A percentile compares a stretch with the other conserved stretches of the same genome.
phyloP scores from a whole-genome alignment of 768 basidiomycete species.

The Hericium rajendrae region DNA sequence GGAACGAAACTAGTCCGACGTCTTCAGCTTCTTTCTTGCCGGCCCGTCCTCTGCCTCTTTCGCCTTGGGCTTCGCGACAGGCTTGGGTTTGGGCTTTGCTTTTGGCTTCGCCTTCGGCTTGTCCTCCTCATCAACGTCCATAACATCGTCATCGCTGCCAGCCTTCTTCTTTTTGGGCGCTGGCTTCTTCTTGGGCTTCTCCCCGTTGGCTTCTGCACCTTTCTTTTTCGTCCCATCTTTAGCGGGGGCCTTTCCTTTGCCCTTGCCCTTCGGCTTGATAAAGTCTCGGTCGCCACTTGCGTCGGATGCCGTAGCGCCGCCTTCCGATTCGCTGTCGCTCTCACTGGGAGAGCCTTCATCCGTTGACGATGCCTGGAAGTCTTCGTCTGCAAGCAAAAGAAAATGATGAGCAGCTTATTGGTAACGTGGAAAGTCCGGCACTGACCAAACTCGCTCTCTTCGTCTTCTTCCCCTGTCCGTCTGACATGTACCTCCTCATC shows the following conservation, averaged over 20 bases:
- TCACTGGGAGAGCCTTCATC: conserved; percentile 86
- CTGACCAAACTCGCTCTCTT: conserved; percentile 69
- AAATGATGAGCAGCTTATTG: conserved; percentile 7
- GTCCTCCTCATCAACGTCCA: conserved; percentile 28
- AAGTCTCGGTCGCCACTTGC: conserved; percentile 72
- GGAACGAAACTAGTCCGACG: conserved; percentile 27
- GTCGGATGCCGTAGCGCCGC: conserved; percentile 74
- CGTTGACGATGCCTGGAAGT: conserved; percentile 80
- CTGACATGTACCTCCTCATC: conserved; percentile 45
- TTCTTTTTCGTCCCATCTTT: conserved; percentile 24
- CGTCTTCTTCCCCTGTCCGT: conserved; percentile 47
- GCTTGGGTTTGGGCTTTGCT: conserved; percentile 26
- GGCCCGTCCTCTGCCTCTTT: conserved; percentile 16
- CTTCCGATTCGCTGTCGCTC: conserved; percentile 47
- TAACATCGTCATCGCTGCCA: conserved; percentile 27
- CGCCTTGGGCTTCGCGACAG: not conserved
- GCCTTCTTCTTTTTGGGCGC: conserved; percentile 41
- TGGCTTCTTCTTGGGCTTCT: conserved; percentile 31
- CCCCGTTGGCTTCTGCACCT: conserved; percentile 16
- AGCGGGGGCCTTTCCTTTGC: conserved; percentile 34
- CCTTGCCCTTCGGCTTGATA: conserved; percentile 29
- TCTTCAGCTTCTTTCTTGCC: conserved; percentile 22
- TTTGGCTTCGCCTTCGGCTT: conserved; percentile 38
- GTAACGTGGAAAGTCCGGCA: not conserved
- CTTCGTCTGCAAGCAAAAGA: conserved; percentile 48